Conservation (phyloP, 345 rosid genomes). For the Populus euphratica region DNA sequence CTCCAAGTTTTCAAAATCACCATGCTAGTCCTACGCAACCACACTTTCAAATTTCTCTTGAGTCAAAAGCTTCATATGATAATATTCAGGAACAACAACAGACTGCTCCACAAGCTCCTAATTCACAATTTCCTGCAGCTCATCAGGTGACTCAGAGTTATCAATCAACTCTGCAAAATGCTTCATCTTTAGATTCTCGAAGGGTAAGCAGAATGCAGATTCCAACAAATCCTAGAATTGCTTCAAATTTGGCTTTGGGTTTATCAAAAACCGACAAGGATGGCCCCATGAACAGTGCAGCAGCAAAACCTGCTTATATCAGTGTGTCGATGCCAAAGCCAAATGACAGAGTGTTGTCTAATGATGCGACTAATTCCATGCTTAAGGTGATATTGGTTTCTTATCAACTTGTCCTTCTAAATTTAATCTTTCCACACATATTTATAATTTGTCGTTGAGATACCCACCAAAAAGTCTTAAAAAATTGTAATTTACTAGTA, state of each 20-base stretch:
- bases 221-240: conserved; percentile 96
- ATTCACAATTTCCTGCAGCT: conserved; percentile 47
- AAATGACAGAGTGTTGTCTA: conserved; percentile 41
- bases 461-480: background rate
- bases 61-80: conserved; percentile 54
- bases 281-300: conserved; percentile 35
- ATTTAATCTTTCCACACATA: background rate
- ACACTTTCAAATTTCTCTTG: conserved; percentile 56
- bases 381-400: conserved; percentile 54
- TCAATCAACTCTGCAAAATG: conserved; percentile 46
- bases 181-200: conserved; percentile 49
- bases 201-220: conserved; percentile 86
- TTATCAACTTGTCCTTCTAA: background rate
- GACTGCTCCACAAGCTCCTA: conserved; percentile 55
- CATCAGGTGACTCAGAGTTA: conserved; percentile 55
- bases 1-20: conserved; percentile 57
- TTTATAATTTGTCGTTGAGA: background rate
- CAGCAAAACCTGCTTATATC: conserved; percentile 77
- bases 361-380: conserved; percentile 55
- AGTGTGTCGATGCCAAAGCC: conserved; percentile 67
- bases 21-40: conserved; percentile 55
- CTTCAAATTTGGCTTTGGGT: conserved; percentile 78
- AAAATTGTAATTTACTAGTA: background rate
- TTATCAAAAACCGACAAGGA: conserved; percentile 65
- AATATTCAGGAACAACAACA: conserved; percentile 71